Evolutionary conservation across 495 filamentous ascomycete species (phyloP), one percentile per base, ranked within the genome.

Genomic region (Penicillium roqueforti): DNA sequence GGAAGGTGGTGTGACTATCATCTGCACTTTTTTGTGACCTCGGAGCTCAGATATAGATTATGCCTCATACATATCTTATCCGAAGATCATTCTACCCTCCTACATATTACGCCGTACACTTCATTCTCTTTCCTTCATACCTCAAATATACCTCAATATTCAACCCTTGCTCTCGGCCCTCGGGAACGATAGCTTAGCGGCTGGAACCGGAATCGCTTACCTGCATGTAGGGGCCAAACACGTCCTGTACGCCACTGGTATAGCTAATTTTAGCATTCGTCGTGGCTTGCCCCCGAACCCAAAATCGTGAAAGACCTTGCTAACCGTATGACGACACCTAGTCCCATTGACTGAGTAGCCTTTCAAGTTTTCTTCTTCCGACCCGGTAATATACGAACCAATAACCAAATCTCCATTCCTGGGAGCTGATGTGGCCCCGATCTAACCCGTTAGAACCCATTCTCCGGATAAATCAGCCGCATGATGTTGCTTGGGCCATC

Each of bases 181-280:
- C 8, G 16, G 22, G 20, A 25, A 42, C 26, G n/a, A 40, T 22
- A 40, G 7, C 6, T 11, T 5, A 19, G 38, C 19, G 19, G 36
- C 36, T 19, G 16, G 38, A 18, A 8, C 16, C 9, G 7, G 34
- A 37, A 37, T n/a, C 14, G 34, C 6, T 23, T 14, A 20, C n/a
- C 41, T 41, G 31, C 36, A 59, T 38, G 56, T 53, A 60, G 57
- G 60, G 57, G 50, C 56, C 60, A 56, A 53, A 42, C 13, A 34
- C 32, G 41, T 50, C 39, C 45, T 25, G 46, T 54, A 45, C 56
- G 56, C 52, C 43, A 57, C 36, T 51, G 39, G 36, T 55, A 37
- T 42, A 9, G n/a, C 43, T 36, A 20, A 34, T 46, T 19, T 45
- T 45, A 45, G 26, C 42, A 9, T 10, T 19, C 25, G 26, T 2